Conservation (phyloP, 805 yeast species). For the Suhomyces vadensis region DNA sequence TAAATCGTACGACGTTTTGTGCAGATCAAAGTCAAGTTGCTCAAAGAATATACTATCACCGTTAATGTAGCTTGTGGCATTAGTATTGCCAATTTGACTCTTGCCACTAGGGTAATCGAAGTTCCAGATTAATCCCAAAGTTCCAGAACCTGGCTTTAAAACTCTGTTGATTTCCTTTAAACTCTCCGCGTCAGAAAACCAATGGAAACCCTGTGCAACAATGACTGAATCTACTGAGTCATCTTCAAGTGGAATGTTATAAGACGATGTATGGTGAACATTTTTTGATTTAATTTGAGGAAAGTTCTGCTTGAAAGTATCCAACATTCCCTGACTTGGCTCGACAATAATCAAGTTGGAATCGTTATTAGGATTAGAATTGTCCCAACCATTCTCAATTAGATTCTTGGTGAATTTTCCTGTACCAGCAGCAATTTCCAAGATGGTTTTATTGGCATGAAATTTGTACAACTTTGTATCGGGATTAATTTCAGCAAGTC, state of each 20-base stretch:
- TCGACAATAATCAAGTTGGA: constrained; percentile 48
- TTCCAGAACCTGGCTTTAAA: constrained; percentile 44
- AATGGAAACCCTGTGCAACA: constrained; percentile 64
- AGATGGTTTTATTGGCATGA: constrained; percentile 25
- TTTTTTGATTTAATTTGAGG: constrained; percentile 37
- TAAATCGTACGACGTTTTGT: constrained; percentile 8
- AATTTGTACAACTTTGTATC: constrained; percentile 12
- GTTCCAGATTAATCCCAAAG: constrained; percentile 61
- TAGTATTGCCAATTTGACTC: constrained; percentile 9
- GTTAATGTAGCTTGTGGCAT: constrained; percentile 4
- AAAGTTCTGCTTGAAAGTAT: constrained; percentile 45
- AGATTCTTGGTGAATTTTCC: constrained; percentile 59
- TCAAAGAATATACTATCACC: constrained; percentile 9
- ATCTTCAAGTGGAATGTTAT: constrained; percentile 47
- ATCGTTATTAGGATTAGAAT: neutral
- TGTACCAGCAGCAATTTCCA: constrained; percentile 64
- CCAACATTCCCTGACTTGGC: constrained; percentile 59
- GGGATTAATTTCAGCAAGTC: constrained; percentile 20
- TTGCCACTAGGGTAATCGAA: constrained; percentile 36
- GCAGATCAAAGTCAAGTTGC: constrained; percentile 5
- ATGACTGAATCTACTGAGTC: constrained; percentile 49
- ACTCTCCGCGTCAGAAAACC: constrained; percentile 57
- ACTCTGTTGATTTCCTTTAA: constrained; percentile 53
- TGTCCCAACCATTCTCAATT: constrained; percentile 36
- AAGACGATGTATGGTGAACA: constrained; percentile 42